Conservation (phyloP, 2,329 filamentous ascomycete species). For the Venturia aucupariae region DNA sequence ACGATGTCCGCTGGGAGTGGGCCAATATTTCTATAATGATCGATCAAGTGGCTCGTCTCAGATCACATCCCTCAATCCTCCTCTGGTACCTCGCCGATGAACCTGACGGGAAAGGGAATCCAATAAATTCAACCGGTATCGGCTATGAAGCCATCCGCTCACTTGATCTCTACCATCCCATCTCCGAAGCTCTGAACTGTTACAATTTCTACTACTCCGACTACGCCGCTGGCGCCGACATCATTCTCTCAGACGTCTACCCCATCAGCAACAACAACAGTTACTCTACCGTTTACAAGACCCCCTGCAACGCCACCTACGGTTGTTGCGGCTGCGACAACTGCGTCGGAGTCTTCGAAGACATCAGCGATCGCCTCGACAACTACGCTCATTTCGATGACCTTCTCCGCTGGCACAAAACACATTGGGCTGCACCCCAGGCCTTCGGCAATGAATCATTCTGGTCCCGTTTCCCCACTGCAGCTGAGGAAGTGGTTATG, state of each 20-base stretch:
- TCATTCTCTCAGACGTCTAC: constrained; percentile 52
- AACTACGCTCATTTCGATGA: constrained; percentile 31
- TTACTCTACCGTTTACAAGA: constrained; percentile 45
- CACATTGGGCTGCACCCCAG: constrained; percentile 42
- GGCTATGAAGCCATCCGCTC: constrained; percentile 27
- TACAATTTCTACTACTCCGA: constrained; percentile 50
- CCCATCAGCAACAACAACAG: constrained; percentile 48
- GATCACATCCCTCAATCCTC: constrained; percentile 29
- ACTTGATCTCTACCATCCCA: constrained; percentile 53
- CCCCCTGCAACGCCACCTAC: constrained; percentile 44
- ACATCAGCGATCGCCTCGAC: constrained; percentile 40
- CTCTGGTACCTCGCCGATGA: constrained; percentile 44
- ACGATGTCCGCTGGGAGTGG: constrained; percentile 36
- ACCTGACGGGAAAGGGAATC: constrained; percentile 38
- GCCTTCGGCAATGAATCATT: constrained; percentile 40
- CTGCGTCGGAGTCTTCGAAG: constrained; percentile 44
- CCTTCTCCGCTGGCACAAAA: constrained; percentile 31
- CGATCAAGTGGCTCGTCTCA: constrained; percentile 29
- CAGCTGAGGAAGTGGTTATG: constrained; percentile 39
- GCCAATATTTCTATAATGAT: constrained; percentile 29
- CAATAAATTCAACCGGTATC: background rate
- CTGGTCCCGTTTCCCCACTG: constrained; percentile 38
- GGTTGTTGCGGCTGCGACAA: constrained; percentile 57
- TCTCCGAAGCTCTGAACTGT: constrained; percentile 52
- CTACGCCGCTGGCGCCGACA: constrained; percentile 48